phyloP scores from a whole-genome alignment of 805 yeast species.

The Diddensiella transvaalensis region DNA sequence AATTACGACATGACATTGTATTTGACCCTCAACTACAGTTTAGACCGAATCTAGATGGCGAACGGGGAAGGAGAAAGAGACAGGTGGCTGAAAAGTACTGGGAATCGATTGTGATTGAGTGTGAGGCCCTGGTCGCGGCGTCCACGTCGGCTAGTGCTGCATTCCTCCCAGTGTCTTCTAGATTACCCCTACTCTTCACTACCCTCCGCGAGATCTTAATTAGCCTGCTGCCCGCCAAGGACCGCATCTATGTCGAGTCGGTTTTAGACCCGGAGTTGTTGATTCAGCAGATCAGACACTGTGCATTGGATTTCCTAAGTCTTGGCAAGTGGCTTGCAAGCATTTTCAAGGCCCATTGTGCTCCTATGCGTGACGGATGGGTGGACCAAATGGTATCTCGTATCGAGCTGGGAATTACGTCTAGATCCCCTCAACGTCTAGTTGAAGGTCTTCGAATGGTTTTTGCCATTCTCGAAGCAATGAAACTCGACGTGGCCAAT shows the following conservation, averaged over 20 bases:
- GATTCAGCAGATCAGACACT: slow-evolving; percentile 65
- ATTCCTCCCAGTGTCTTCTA: slow-evolving; percentile 26
- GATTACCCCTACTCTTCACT: slow-evolving; percentile 67
- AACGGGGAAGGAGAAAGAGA: slow-evolving; percentile 77
- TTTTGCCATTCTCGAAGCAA: slow-evolving; percentile 83
- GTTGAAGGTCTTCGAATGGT: slow-evolving; percentile 75
- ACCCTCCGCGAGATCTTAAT: slow-evolving; percentile 76
- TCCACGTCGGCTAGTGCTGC: slow-evolving; percentile 13
- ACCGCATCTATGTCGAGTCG: slow-evolving; percentile 60
- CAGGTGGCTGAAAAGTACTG: slow-evolving; percentile 77
- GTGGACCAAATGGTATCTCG: slow-evolving; percentile 73
- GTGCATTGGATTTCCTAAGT: slow-evolving; percentile 64
- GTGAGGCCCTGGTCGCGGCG: slow-evolving; percentile 35
- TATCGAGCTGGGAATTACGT: slow-evolving; percentile 44
- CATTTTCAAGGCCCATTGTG: slow-evolving; percentile 84
- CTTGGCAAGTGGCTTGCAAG: slow-evolving; percentile 71
- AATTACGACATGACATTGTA: slow-evolving; percentile 84
- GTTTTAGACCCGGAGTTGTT: slow-evolving; percentile 73
- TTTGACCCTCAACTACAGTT: slow-evolving; percentile 91
- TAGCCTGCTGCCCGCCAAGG: slow-evolving; percentile 73
- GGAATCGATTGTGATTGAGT: slow-evolving; percentile 70
- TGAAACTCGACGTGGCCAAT: slow-evolving; percentile 93
- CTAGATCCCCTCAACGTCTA: slow-evolving; percentile 43
- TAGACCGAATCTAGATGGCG: slow-evolving; percentile 88
- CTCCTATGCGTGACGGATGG: slow-evolving; percentile 92